A percentile compares a stretch with the other conserved stretches of the same genome.
These are phyloP conservation scores for Nicotiana obtusifolia DNA, from an alignment of 257 asterid genomes.

Conservation along the genomic window DNA sequence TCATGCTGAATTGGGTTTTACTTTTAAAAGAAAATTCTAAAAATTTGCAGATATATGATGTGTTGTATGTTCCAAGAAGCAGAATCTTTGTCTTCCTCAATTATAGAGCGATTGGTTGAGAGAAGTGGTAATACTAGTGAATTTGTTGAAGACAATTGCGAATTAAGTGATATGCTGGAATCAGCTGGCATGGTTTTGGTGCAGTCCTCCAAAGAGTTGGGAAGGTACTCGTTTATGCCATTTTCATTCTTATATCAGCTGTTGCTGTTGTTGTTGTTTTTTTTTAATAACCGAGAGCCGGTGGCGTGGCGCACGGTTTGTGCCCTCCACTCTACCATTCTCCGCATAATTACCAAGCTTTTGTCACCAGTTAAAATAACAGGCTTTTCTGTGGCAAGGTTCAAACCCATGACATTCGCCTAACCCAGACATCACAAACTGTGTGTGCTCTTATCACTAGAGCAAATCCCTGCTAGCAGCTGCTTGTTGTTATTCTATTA, in stretches of 20 bases:
- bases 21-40: not conserved
- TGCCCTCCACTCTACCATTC: no score
- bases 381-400: no score
- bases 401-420: no score
- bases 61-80: conserved; percentile 78
- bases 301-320: no score
- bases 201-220: conserved; percentile 59
- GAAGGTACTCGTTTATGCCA: conserved; percentile 37
- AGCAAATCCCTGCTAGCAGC: not conserved
- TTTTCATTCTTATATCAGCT: not conserved
- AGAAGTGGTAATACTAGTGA: conserved; percentile 8
- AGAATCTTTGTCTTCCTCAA: conserved; percentile 40
- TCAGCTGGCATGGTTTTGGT: conserved; percentile 89
- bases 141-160: conserved; percentile 23
- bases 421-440: no score
- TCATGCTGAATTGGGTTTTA: not conserved
- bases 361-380: no score
- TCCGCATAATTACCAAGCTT: no score
- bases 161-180: conserved; percentile 57
- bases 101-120: conserved; percentile 38
- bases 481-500: not conserved
- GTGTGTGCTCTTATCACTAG: no score
- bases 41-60: conserved; percentile 57
- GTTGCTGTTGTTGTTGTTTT: no score
- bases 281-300: not conserved